Base-by-base conservation (phyloP, 2,329 filamentous ascomycete species). In the Ascochyta lentis region DNA sequence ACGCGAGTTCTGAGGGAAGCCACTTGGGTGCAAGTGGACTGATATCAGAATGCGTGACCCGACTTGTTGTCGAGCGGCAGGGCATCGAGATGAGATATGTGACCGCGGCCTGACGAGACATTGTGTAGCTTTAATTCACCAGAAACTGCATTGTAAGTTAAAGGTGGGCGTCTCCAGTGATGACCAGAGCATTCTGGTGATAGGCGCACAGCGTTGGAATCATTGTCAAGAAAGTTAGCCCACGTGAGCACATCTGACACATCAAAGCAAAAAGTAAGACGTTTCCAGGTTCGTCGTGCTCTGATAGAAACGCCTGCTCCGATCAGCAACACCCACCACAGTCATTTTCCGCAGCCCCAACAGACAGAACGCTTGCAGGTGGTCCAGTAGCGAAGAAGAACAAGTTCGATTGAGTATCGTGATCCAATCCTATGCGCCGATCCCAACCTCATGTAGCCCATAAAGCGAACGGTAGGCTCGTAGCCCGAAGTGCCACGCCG, bases 381-480 rank as follows among this genome's bases (percentile, higher is more conserved):
- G 13, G 24, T 19, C 22, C 35, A 35, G 26, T 45, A 43, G 45
- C 48, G 35, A 47, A 41, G 40, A 45, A 52, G 34, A 53, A 58
- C 35, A 39, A 24, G 16, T 48, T 52, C 54, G 53, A 54, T 69
- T 67, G 62, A 65, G 59, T 65, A 56, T 66, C 55, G 60, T 66
- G 37, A 63, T 65, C 57, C 65, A 64, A 66, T 54, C 43, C 56
- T 41, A 42, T 61, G 64, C 68, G 67, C 66, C 68, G 27, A 16
- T 48, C 42, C 60, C 49, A 23, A 26, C 37, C 50, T 66, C 67
- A 54, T 70, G 61, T 46, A 63, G 43, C 64, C 63, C 62, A 67
- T 68, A 27, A 45, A 69, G 54, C 61, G 62, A 69, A 60, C 26
- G 59, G 51, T 38, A 40, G 41, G 43, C 46, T 52, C 41, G 16